Conservation (phyloP, 352 stramenopile genomes). For the Pythium rishiriense region DNA sequence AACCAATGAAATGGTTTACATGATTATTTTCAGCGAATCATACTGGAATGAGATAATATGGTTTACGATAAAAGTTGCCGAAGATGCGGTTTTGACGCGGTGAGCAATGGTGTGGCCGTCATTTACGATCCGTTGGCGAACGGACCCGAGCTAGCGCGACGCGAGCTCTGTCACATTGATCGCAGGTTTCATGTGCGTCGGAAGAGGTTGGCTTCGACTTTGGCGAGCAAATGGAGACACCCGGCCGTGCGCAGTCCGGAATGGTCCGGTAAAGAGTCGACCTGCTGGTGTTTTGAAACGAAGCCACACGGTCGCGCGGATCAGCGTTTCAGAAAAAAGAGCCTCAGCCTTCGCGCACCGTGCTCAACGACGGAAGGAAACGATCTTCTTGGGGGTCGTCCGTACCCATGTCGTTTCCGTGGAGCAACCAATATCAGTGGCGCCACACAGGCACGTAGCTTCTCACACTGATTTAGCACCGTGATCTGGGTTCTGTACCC, state of each 20-base stretch:
- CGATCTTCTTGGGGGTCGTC: not conserved
- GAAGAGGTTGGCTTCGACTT: too few relatives aligned
- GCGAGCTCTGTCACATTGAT: too few relatives aligned
- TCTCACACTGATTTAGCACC: not conserved
- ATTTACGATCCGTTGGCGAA: too few relatives aligned
- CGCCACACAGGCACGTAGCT: not conserved
- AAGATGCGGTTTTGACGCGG: too few relatives aligned
- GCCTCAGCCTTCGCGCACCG: not conserved
- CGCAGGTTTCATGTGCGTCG: too few relatives aligned
- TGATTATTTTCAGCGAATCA: not conserved
- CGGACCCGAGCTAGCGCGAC: too few relatives aligned
- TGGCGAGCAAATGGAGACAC: too few relatives aligned
- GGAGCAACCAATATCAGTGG: too few relatives aligned
- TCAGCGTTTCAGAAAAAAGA: not conserved
- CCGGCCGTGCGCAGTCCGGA: too few relatives aligned
- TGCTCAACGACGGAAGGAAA: not conserved
- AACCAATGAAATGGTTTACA: not conserved
- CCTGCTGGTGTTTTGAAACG: not conserved
- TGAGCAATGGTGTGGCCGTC: too few relatives aligned
- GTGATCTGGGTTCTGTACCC: slow-evolving; percentile 2
- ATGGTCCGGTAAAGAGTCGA: not conserved
- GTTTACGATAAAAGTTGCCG: too few relatives aligned
- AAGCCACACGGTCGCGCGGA: not conserved
- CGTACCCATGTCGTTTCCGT: too few relatives aligned
- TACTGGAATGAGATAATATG: not conserved